Base-by-base conservation (phyloP, 345 rosid genomes). In the Eucalyptus cladocalyx region DNA sequence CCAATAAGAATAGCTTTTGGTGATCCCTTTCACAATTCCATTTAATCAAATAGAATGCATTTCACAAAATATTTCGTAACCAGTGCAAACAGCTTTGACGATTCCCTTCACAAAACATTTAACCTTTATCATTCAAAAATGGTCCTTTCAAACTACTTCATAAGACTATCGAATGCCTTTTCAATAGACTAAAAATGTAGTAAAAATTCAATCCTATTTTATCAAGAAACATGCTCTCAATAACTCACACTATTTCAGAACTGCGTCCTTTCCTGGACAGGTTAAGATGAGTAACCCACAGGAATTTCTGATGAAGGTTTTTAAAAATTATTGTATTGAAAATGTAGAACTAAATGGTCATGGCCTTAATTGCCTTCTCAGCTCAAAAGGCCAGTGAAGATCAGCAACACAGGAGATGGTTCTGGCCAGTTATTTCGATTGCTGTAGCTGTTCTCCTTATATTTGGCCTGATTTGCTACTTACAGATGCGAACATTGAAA, bases 251-350 rank as follows among this genome's bases (percentile, higher is more conserved):
- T 23, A 21, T 54, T 94, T 87, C 58, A 92, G 9, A 69, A 93
- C 47, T 93, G 94, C 92, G 86, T 26, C 69, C 95, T 95, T 89
- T 93, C 95, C 40, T 87, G 32, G 23, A 58, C 45, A 54, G 93
- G 93, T 91, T 85, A 2, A 54, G 24, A 83, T 60, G 23, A 87
- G 17, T 49, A 3, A 48, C 43, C 24, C 14, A 37, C 1, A 45
- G 89, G 54, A 42, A 76, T 40, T 72, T 47, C 4, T 65, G 19
- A 65, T 65, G 72, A 65, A 6, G 1, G 72, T n/a, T 30, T 65
- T 7, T 14, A 65, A 65, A 4, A 30, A 65, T 65, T 2, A 14
- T 65, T 65, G 72, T n/a, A 65, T n/a, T 65, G 10, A 65, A 65
- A 14, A 7, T 2, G 37, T 65, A 15, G 72, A 65, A 65, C 72